A percentile compares a stretch with the other conserved stretches of the same genome.
phyloP scores from a whole-genome alignment of 345 rosid species.

The Linum trigynum region DNA sequence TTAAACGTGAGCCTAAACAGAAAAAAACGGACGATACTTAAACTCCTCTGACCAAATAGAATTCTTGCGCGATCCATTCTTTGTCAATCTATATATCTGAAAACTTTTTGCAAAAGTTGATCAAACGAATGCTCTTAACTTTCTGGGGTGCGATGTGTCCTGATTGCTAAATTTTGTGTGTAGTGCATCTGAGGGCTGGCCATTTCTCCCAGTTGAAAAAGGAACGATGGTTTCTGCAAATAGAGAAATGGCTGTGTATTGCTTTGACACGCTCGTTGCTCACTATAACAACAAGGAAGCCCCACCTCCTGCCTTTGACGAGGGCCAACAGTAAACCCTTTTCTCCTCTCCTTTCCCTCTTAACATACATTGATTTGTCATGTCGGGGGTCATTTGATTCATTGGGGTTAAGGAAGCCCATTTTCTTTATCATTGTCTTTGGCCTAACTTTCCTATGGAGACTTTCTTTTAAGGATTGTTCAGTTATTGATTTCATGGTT shows the following conservation, averaged over 20 bases:
- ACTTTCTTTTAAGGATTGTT: not conserved
- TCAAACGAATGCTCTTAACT: not conserved
- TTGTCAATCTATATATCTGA: not conserved
- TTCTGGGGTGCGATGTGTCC: not conserved
- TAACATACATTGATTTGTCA: not conserved
- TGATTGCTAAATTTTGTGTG: not conserved
- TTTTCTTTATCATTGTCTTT: not conserved
- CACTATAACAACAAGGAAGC: slow-evolving; percentile 78
- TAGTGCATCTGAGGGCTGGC: not conserved
- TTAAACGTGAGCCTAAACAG: not conserved
- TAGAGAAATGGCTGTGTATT: slow-evolving; percentile 93
- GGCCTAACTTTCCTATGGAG: not conserved
- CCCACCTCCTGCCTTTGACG: slow-evolving; percentile 84
- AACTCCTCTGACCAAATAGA: not conserved
- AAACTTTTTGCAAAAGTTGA: not conserved
- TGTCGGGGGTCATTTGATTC: not conserved
- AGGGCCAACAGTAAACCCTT: slow-evolving; percentile 56
- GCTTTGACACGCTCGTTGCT: slow-evolving; percentile 88
- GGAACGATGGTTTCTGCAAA: slow-evolving; percentile 80
- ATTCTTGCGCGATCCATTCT: not conserved
- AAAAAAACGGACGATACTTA: not conserved
- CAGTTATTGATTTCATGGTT: not conserved
- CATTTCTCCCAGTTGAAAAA: not conserved
- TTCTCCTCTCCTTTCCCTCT: not conserved
- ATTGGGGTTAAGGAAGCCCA: not conserved